A percentile compares a stretch with the other conserved stretches of the same genome.
Conservation (phyloP, 2,329 filamentous ascomycete species). For the Talaromyces sp. region DNA sequence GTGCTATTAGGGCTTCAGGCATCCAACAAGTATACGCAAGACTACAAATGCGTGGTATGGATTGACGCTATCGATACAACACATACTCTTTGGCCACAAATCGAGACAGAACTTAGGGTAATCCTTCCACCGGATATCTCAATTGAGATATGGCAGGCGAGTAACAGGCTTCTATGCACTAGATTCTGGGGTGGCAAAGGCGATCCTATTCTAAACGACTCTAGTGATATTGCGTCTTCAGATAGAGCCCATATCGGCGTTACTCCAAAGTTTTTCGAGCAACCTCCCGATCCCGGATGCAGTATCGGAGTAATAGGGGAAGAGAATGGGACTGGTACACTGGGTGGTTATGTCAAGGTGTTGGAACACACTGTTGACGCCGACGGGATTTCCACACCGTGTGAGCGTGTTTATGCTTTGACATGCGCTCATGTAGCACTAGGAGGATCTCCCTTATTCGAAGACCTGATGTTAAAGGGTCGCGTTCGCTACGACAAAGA, state of each 20-base stretch:
- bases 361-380: not conserved
- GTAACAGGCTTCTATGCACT: not conserved
- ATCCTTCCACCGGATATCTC: not conserved
- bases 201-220: not conserved
- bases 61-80: not conserved
- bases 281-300: not conserved
- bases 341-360: conserved; percentile 7
- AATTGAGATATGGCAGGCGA: conserved; percentile 8
- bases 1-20: not conserved
- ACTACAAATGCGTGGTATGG: conserved; percentile 7
- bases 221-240: not conserved
- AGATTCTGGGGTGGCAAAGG: not conserved
- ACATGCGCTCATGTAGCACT: conserved; percentile 9
- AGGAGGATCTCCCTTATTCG: not conserved
- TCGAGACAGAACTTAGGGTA: not conserved
- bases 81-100: not conserved
- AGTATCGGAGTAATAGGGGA: not conserved
- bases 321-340: not conserved
- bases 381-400: not conserved
- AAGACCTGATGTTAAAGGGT: not conserved
- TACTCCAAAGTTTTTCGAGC: too few species aligned
- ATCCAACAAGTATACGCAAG: not conserved
- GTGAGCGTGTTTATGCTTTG: not conserved
- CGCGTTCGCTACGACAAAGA: not conserved
- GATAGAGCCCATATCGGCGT: not conserved